A percentile compares a stretch with the other conserved stretches of the same genome.
These are phyloP conservation scores for Neurospora terricola DNA, from an alignment of 495 filamentous ascomycete species.

Conservation along the genomic window DNA sequence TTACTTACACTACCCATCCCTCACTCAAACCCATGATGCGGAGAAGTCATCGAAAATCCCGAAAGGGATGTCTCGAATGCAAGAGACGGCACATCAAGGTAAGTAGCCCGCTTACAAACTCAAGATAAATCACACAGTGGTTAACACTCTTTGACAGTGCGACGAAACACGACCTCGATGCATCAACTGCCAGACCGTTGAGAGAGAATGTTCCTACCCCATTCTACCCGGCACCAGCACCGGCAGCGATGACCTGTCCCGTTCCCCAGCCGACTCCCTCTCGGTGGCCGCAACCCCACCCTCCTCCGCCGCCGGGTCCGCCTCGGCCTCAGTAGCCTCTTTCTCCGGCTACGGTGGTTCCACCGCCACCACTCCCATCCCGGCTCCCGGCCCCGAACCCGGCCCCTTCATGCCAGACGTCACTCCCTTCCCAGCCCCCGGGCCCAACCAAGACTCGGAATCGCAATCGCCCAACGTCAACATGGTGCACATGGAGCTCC, in stretches of 20 bases:
- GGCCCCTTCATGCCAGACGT: background rate
- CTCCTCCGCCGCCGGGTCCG: background rate
- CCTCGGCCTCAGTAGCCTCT: background rate
- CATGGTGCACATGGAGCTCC: slow-evolving; percentile 26
- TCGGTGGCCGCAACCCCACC: slow-evolving; percentile 1
- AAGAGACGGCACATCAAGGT: slow-evolving; percentile 50
- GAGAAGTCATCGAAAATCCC: slow-evolving; percentile 45
- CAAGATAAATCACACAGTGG: background rate
- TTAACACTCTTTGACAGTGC: slow-evolving; percentile 10
- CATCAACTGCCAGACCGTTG: slow-evolving; percentile 23
- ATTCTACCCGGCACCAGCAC: background rate
- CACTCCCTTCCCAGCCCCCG: background rate
- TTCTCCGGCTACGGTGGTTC: background rate
- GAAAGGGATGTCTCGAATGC: slow-evolving; percentile 48
- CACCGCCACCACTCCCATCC: background rate
- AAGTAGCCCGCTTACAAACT: background rate
- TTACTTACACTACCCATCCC: background rate
- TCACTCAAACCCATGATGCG: slow-evolving; percentile 15
- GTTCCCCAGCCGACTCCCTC: background rate
- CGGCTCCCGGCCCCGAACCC: background rate
- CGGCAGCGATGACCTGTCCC: background rate
- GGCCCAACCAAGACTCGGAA: slow-evolving; percentile 1
- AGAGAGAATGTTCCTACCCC: slow-evolving; percentile 22
- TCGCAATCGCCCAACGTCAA: slow-evolving; percentile 6
- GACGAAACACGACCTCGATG: slow-evolving; percentile 26